Percentiles rank a stretch among this genome's conserved stretches.
phyloP scores from a whole-genome alignment of 345 rosid genomes.

The Clausena lansium region DNA sequence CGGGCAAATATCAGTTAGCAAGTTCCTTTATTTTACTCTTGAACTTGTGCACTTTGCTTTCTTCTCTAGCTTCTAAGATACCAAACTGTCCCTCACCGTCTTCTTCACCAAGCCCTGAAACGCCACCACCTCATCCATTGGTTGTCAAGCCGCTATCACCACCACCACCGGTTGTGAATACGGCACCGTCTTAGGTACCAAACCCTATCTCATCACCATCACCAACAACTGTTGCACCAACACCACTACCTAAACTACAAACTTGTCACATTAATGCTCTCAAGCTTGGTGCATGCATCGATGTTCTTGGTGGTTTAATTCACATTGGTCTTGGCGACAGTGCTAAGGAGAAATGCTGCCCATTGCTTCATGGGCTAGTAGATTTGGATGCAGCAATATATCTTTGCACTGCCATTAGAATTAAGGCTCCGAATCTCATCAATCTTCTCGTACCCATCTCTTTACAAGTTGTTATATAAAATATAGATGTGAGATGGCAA shows the following conservation, averaged over 20 bases:
- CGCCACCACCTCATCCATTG: slow-evolving; percentile 21
- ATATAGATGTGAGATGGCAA: too few relatives aligned
- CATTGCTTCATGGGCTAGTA: slow-evolving; percentile 60
- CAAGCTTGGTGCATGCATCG: slow-evolving; percentile 16
- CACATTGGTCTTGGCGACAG: slow-evolving; percentile 38
- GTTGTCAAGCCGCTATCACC: slow-evolving; percentile 10
- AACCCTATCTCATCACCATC: neutral
- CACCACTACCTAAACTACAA: slow-evolving; percentile 34
- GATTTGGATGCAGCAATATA: slow-evolving; percentile 89
- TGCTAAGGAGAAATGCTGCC: slow-evolving; percentile 77
- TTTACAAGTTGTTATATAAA: too few relatives aligned
- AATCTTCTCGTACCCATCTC: slow-evolving; percentile 67
- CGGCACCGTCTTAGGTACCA: slow-evolving; percentile 6
- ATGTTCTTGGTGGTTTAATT: slow-evolving; percentile 60
- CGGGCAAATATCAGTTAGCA: neutral
- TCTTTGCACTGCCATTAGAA: slow-evolving; percentile 81
- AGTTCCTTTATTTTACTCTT: slow-evolving; percentile 28
- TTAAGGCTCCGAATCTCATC: slow-evolving; percentile 62
- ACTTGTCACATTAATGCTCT: slow-evolving; percentile 7
- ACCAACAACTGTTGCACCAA: neutral
- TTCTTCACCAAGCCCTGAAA: slow-evolving; percentile 9
- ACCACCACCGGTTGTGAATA: neutral
- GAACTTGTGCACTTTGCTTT: slow-evolving; percentile 23
- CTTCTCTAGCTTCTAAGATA: slow-evolving; percentile 28
- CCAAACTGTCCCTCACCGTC: slow-evolving; percentile 20